Conservation (phyloP, 176 grass and related monocot genomes). For the Panicum miliaceum region DNA sequence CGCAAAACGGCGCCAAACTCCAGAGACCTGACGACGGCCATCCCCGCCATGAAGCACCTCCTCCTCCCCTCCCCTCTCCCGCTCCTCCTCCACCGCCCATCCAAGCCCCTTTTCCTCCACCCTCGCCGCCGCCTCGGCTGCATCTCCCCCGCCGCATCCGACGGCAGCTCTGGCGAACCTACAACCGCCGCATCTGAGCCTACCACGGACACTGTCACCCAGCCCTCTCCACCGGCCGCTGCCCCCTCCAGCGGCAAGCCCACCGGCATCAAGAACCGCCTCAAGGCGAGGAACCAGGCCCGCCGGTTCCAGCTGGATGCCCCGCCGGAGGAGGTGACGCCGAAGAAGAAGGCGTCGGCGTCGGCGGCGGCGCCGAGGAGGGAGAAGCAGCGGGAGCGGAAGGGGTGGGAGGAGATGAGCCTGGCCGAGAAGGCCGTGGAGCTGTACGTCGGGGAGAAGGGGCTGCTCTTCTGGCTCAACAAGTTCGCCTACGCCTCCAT, state of each 20-base stretch:
- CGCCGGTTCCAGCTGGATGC: constrained; percentile 35
- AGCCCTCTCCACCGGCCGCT: not conserved
- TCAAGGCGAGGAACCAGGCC: constrained; percentile 53
- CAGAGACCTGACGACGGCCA: not conserved
- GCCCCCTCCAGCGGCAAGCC: constrained; percentile 16
- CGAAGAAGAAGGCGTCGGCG: constrained; percentile 14
- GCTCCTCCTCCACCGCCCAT: constrained; percentile 46
- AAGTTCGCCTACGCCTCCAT: constrained; percentile 96
- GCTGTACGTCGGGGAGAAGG: constrained; percentile 90
- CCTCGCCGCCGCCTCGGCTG: not conserved
- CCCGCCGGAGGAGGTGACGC: constrained; percentile 30
- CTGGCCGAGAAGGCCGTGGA: constrained; percentile 77
- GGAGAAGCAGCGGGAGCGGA: constrained; percentile 45
- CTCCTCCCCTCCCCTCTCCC: constrained; percentile 35
- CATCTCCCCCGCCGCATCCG: constrained; percentile 12
- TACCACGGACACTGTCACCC: not conserved
- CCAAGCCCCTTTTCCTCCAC: constrained; percentile 23
- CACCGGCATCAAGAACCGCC: constrained; percentile 57
- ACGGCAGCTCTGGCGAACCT: constrained; percentile 36
- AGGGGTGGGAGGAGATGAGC: constrained; percentile 89
- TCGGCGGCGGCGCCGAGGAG: constrained; percentile 17
- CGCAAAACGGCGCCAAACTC: constrained; percentile 38
- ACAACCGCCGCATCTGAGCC: constrained; percentile 39
- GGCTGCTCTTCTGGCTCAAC: constrained; percentile 92
- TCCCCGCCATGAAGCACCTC: constrained; percentile 45